Evolutionary conservation across 73 alveolate species (phyloP), one percentile per base, ranked within the genome.

Genomic region (Blepharisma japonicum): DNA sequence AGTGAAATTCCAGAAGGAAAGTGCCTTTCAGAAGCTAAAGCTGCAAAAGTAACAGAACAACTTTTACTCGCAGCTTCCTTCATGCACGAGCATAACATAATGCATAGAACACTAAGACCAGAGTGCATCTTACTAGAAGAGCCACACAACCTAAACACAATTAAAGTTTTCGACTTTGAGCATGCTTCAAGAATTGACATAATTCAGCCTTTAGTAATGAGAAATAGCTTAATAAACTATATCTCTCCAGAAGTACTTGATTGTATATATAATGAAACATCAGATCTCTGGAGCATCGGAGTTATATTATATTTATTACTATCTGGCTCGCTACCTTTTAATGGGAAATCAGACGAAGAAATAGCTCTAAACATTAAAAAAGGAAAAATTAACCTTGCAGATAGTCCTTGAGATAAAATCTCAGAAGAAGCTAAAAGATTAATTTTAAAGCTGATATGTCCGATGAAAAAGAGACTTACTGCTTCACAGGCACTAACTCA

Each of bases 401-500:
- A 61, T 61, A 14, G 47, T 8, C 23, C 74, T 61, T 61, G 74
- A 48, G 50, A 20, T n/a, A n/a, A 39, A 14, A 39, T 61, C 14
- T 61, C 74, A 14, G 49, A 61, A 2, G 74, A 25, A 25, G 74
- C 74, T n/a, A 61, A 61, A 25, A 18, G 14, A 14, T 61, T 61
- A 39, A n/a, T 61, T 61, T 14, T n/a, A 25, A 61, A 61, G 23
- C 14, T 61, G 74, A 8, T 61, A 20, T 68, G 80, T 11, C 86
- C 81, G 56, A 53, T 55, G 27, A 42, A 78, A 46, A 25, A 27
- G 48, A 81, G 97, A 76, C 83, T 80, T 20, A 66, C 84, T 56
- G 92, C 93, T 4, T 66, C 77, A 72, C 56, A 82, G 54, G 85
- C 87, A 39, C 54, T 89, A 20, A 55, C 67, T 7, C 96, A 91